Evolutionary conservation across 108 stramenopile genomes (phyloP).

Genomic region (Aureococcus anophagefferens): DNA sequence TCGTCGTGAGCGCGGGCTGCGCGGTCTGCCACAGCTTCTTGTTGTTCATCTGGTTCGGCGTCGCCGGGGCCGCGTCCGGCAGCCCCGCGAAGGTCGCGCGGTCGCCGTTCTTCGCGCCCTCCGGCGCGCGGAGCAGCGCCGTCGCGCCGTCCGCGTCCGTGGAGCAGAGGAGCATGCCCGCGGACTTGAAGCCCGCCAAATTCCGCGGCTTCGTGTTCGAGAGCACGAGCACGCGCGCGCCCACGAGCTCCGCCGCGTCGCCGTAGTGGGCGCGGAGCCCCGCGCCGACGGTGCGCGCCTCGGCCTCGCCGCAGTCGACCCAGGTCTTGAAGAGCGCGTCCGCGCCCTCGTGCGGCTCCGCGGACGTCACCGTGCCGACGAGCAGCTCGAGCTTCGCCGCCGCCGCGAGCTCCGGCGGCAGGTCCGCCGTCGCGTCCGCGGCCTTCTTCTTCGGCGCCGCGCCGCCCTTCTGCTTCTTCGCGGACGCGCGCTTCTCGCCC

Average conservation of each 20-base stretch:
- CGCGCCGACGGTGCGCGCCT: conserved; percentile 65
- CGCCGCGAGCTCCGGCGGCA: conserved; percentile 48
- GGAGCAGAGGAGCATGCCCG: background rate
- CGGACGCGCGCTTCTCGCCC: conserved; percentile 34
- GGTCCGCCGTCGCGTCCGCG: conserved; percentile 17
- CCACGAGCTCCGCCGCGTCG: conserved; percentile 47
- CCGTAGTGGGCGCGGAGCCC: conserved; percentile 60
- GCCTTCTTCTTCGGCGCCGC: conserved; percentile 6
- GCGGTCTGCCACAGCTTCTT: background rate
- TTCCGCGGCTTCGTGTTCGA: background rate
- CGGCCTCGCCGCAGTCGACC: conserved; percentile 67
- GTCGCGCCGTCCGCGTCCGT: background rate
- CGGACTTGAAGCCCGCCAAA: background rate
- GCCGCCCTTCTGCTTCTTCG: conserved; percentile 17
- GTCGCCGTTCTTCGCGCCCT: background rate
- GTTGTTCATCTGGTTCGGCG: conserved; percentile 1
- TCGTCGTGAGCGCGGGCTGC: background rate
- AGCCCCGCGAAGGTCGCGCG: background rate
- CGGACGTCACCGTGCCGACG: conserved; percentile 61
- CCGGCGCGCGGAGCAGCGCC: background rate
- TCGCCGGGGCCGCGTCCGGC: background rate
- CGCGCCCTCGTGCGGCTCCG: conserved; percentile 67
- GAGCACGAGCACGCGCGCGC: conserved; percentile 15
- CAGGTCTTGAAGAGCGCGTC: conserved; percentile 65
- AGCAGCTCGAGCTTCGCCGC: conserved; percentile 55